Conservation (phyloP, 2,329 filamentous ascomycete species). For the Alternaria novae-zelandiae region DNA sequence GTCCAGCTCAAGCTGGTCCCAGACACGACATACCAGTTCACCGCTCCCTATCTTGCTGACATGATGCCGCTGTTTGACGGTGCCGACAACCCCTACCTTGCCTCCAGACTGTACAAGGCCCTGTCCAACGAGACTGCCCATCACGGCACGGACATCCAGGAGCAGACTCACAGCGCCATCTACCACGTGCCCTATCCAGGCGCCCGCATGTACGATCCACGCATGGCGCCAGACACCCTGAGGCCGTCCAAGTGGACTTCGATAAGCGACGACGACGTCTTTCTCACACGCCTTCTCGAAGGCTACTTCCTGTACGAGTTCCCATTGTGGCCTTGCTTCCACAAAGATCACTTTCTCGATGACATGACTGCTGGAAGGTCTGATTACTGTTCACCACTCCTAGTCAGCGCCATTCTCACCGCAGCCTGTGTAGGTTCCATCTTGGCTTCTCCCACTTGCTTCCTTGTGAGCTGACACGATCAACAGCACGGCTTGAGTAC, state of each 20-base stretch:
- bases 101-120: constrained; percentile 1
- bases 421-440: constrained; percentile 10
- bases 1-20: constrained; percentile 1
- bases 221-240: not conserved
- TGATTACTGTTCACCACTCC: constrained; percentile 15
- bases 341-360: constrained; percentile 19
- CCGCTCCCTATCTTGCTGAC: not conserved
- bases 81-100: not conserved
- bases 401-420: constrained; percentile 13
- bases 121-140: not conserved
- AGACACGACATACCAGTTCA: not conserved
- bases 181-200: constrained; percentile 2
- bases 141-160: not conserved
- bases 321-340: constrained; percentile 9
- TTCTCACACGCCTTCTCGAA: constrained; percentile 12
- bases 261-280: constrained; percentile 8
- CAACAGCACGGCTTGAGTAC: not conserved
- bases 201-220: constrained; percentile 9
- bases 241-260: constrained; percentile 12
- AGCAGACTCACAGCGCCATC: not conserved
- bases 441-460: not conserved
- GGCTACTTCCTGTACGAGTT: constrained; percentile 15
- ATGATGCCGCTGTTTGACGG: not conserved
- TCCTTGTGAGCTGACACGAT: not conserved
- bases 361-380: constrained; percentile 9